These are phyloP conservation scores for Cladosporium sp. DNA, from an alignment of 2,329 filamentous ascomycete species.

Conservation along the genomic window DNA sequence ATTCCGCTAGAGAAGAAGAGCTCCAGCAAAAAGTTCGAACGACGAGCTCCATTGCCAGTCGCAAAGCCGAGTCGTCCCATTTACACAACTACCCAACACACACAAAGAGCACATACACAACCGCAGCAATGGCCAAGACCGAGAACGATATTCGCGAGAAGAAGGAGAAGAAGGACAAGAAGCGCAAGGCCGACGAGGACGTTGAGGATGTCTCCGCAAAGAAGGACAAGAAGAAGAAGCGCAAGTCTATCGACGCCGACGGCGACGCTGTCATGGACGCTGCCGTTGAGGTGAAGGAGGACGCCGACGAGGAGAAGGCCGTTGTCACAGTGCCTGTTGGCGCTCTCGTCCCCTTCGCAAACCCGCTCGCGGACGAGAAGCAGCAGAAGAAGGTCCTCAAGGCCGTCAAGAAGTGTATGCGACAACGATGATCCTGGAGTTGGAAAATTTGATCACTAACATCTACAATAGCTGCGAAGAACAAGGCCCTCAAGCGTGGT, in stretches of 20 bases:
- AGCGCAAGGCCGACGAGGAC: slow-evolving; percentile 36
- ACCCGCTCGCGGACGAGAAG: slow-evolving; percentile 79
- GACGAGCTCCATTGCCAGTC: slow-evolving; percentile 12
- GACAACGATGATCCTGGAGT: not conserved
- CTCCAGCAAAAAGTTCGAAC: slow-evolving; percentile 16
- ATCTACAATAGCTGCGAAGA: slow-evolving; percentile 74
- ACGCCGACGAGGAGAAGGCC: slow-evolving; percentile 43
- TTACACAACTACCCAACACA: not conserved
- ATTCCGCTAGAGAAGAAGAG: slow-evolving; percentile 5
- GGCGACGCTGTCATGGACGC: slow-evolving; percentile 30
- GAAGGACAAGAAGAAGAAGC: slow-evolving; percentile 60
- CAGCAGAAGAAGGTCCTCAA: slow-evolving; percentile 66
- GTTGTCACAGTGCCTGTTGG: slow-evolving; percentile 45
- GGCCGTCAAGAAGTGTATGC: slow-evolving; percentile 60
- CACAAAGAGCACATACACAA: not conserved
- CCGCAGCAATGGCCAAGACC: slow-evolving; percentile 39
- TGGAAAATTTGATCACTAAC: not conserved
- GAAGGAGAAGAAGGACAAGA: slow-evolving; percentile 41
- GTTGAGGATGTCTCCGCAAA: slow-evolving; percentile 34
- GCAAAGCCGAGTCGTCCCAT: slow-evolving; percentile 9
- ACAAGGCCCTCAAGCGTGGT: slow-evolving; percentile 93
- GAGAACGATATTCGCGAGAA: slow-evolving; percentile 35
- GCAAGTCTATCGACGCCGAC: slow-evolving; percentile 54
- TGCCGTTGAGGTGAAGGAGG: slow-evolving; percentile 43
- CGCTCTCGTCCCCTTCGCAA: slow-evolving; percentile 79